Percentiles rank a stretch among this genome's conserved stretches.
phyloP scores from a whole-genome alignment of 2,329 filamentous ascomycete species.

The Ophiostoma novo-ulmi region DNA sequence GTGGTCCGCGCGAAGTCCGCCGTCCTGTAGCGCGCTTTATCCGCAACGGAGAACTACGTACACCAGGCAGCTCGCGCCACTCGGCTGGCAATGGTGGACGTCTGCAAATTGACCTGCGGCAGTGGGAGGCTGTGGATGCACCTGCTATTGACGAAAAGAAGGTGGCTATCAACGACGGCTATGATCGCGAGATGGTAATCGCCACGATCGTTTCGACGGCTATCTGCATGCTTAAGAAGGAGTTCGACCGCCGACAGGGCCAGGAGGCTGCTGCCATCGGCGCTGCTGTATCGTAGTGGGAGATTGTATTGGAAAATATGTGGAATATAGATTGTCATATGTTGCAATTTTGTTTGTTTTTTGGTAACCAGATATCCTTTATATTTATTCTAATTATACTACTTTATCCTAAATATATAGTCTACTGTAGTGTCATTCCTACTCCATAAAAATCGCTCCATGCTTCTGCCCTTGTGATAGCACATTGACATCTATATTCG shows the following conservation, averaged over 20 bases:
- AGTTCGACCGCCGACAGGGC: slow-evolving; percentile 53
- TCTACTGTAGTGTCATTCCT: not conserved
- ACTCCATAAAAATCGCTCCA: slow-evolving; percentile 30
- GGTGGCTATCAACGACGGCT: slow-evolving; percentile 28
- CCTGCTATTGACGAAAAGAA: not conserved
- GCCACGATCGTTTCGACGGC: slow-evolving; percentile 52
- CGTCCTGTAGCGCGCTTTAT: slow-evolving; percentile 41
- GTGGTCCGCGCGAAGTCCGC: slow-evolving; percentile 34
- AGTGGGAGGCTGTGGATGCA: slow-evolving; percentile 33
- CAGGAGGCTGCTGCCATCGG: slow-evolving; percentile 43
- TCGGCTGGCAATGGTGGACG: slow-evolving; percentile 49
- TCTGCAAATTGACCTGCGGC: slow-evolving; percentile 35
- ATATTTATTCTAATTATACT: not conserved
- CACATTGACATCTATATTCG: slow-evolving; percentile 31
- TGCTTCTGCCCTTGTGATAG: slow-evolving; percentile 31
- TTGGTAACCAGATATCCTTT: not conserved
- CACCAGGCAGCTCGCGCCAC: slow-evolving; percentile 35
- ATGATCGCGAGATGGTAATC: slow-evolving; percentile 40
- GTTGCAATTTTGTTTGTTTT: not conserved
- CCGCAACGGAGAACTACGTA: slow-evolving; percentile 39
- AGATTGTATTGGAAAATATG: not conserved
- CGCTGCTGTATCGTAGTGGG: not conserved
- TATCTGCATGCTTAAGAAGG: slow-evolving; percentile 60
- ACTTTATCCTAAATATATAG: not conserved
- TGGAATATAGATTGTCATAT: not conserved